Evolutionary conservation across 2,329 filamentous ascomycete genomes (phyloP).

Genomic region (Ascochyta pisi): DNA sequence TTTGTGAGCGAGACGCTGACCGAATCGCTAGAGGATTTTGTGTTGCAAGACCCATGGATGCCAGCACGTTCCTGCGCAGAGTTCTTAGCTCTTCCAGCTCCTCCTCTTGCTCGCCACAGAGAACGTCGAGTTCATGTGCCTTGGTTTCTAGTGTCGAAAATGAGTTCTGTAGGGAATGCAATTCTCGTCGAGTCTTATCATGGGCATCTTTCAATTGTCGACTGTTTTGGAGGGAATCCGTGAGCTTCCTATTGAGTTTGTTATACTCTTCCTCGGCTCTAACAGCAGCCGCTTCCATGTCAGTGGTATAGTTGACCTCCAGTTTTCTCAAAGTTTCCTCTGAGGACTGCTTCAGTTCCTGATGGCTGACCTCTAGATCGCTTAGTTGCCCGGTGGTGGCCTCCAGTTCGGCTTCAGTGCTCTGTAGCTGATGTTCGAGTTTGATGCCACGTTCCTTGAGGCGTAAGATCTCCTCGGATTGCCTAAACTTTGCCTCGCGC

Average conservation of each 20-base stretch:
- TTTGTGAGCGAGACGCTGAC: constrained; percentile 19
- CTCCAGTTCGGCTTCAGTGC: constrained; percentile 27
- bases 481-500: constrained; percentile 14
- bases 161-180: constrained; percentile 24
- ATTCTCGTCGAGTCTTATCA: constrained; percentile 23
- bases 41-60: constrained; percentile 31
- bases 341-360: constrained; percentile 30
- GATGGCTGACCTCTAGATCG: constrained; percentile 26
- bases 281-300: constrained; percentile 21
- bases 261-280: constrained; percentile 24
- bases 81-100: constrained; percentile 38
- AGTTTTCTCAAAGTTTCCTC: constrained; percentile 24
- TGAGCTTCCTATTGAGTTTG: constrained; percentile 28
- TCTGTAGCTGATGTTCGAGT: constrained; percentile 29
- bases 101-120: constrained; percentile 38
- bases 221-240: constrained; percentile 16
- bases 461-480: constrained; percentile 31
- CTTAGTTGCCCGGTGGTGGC: constrained; percentile 19
- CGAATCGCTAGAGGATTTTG: constrained; percentile 20
- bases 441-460: constrained; percentile 28
- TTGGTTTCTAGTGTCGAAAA: constrained; percentile 29
- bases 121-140: constrained; percentile 35
- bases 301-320: constrained; percentile 24
- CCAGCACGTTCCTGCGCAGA: constrained; percentile 33
- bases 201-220: constrained; percentile 16